Conservation (phyloP, 2,329 filamentous ascomycete genomes). For the Aspergillus fumigatiaffinis region DNA sequence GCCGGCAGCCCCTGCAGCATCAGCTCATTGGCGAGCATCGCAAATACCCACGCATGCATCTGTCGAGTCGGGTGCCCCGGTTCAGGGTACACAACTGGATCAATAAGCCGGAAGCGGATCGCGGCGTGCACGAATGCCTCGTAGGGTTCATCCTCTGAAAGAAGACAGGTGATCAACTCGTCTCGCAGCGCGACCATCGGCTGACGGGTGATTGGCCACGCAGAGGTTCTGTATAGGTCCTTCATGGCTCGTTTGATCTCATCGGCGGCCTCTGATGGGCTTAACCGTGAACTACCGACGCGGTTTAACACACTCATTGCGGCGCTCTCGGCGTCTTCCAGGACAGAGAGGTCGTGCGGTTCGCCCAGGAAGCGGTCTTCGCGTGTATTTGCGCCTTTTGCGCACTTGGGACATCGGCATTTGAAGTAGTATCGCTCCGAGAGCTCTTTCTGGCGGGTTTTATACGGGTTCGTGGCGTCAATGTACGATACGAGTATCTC, state of each 20-base stretch:
- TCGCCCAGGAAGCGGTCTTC: constrained; percentile 17
- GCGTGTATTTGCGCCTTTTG: constrained; percentile 14
- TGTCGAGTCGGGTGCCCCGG: constrained; percentile 53
- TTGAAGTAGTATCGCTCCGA: constrained; percentile 55
- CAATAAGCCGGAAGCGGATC: constrained; percentile 49
- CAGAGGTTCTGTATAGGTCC: constrained; percentile 34
- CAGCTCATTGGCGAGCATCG: constrained; percentile 26
- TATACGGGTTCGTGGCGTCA: constrained; percentile 51
- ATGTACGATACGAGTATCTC: constrained; percentile 62
- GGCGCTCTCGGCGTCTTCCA: constrained; percentile 18
- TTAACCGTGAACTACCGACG: constrained; percentile 11
- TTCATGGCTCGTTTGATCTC: constrained; percentile 39
- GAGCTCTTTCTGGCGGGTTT: constrained; percentile 51
- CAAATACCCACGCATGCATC: constrained; percentile 40
- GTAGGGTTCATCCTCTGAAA: constrained; percentile 42
- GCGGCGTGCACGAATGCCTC: constrained; percentile 50
- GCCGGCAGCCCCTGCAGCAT: constrained; percentile 22
- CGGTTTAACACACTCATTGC: constrained; percentile 24
- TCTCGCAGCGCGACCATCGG: constrained; percentile 54
- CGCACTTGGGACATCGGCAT: constrained; percentile 54
- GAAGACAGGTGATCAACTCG: constrained; percentile 48
- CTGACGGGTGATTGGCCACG: constrained; percentile 50
- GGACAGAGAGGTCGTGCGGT: constrained; percentile 7
- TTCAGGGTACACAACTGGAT: constrained; percentile 49
- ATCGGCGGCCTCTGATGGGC: constrained; percentile 28